Conservation (phyloP, 345 rosid species). For the Acer yangbiense region DNA sequence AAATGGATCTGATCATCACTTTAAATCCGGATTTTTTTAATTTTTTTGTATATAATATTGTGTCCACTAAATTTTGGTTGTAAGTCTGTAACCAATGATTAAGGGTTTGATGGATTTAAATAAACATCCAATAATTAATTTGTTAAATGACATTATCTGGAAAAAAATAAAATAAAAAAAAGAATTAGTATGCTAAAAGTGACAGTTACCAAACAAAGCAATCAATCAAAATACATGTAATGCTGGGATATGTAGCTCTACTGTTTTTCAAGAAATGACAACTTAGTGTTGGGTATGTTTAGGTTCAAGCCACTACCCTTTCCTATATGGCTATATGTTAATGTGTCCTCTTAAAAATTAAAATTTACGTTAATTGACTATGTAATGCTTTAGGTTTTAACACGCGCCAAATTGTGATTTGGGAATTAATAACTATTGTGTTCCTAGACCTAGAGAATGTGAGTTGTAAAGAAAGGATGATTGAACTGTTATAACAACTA, state of each 20-base stretch:
- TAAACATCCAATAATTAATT: not conserved
- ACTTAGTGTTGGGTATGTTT: not conserved
- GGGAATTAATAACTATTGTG: no score
- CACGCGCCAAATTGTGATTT: no score
- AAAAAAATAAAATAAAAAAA: not conserved
- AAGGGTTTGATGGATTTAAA: not conserved
- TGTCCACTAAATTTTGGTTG: not conserved
- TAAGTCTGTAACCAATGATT: not conserved
- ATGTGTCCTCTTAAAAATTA: no score
- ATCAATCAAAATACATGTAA: not conserved
- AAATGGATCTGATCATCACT: not conserved
- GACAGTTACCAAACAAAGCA: slow-evolving; percentile 14
- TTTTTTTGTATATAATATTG: not conserved
- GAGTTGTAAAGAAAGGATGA: no score
- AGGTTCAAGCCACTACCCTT: no score
- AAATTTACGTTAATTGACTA: no score
- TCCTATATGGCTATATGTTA: no score
- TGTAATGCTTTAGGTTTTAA: no score
- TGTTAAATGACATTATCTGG: not conserved
- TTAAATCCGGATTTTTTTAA: not conserved
- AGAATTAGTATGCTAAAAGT: not conserved
- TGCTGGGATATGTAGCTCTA: not conserved
- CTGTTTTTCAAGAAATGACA: not conserved
- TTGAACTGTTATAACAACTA: no score
- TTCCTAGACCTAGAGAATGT: no score